phyloP scores from a whole-genome alignment of 257 asterid genomes.

The Salvia miltiorrhiza region DNA sequence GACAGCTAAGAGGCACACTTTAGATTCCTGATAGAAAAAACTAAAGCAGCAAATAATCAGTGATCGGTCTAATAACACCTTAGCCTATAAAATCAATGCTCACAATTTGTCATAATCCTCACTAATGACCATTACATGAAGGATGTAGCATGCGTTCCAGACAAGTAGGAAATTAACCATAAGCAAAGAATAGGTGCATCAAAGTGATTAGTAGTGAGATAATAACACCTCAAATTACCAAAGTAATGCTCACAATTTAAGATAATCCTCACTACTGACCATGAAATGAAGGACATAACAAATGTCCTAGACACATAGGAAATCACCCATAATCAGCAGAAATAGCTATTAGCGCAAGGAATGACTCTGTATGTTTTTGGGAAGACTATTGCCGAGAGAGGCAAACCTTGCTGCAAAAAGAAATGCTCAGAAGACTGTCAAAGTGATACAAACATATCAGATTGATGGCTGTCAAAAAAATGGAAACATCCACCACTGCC shows the following conservation, averaged over 20 bases:
- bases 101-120: not conserved
- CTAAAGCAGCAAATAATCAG: conserved; percentile 11
- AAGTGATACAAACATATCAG: conserved; percentile 32
- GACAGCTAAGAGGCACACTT: conserved; percentile 14
- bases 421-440: conserved; percentile 25
- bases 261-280: conserved; percentile 8
- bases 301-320: conserved; percentile 5
- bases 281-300: conserved; percentile 7
- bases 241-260: not conserved
- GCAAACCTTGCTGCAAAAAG: conserved; percentile 23
- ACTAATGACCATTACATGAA: conserved; percentile 16
- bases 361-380: conserved; percentile 8
- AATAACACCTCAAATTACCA: not conserved
- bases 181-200: not conserved
- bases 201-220: conserved; percentile 5
- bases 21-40: conserved; percentile 13
- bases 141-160: conserved; percentile 3
- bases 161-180: conserved; percentile 11
- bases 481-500: conserved; percentile 42
- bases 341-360: conserved; percentile 16
- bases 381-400: conserved; percentile 21
- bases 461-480: conserved; percentile 28
- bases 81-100: not conserved
- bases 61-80: conserved; percentile 2
- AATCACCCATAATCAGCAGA: conserved; percentile 19